Base-by-base conservation (phyloP, 2,329 filamentous ascomycete species). In the Neocatenulostroma microsporum region DNA sequence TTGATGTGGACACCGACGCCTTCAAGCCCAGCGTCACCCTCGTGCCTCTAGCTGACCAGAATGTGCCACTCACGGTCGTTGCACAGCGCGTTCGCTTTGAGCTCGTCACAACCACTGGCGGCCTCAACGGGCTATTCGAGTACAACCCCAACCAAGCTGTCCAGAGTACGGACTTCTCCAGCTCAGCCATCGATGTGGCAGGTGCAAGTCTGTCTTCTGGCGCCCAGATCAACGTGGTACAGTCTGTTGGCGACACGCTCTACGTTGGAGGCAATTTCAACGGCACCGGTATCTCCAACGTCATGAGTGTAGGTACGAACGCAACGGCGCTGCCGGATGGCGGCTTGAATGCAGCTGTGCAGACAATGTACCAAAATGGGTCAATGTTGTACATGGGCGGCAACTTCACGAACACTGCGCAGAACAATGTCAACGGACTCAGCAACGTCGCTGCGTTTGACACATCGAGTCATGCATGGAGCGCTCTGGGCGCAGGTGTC, bases 211-310 rank as follows among this genome's bases (percentile, higher is more conserved):
- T 96, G 36, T 66, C 76, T 10, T 62, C 70, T 5, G 71, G 73
- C 27, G 88, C 88, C 2, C 73, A 72, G 2, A 74, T 96, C 41
- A 76, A 74, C 12, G 70, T 74, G n/a, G 64, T 96, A n/a, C 69
- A 71, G 5, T 74, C 78, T 7, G 66, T 74, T 21, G 74, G 74
- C 13, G 74, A 81, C 41, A 66, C 76, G 3, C 76, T 80, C 0
- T 94, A 81, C 50, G 76, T 91, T 36, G 89, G 77, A 11, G 91
- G 91, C 17, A 91, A 87, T 51, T 96, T 96, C 57, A 80, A 80
- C 2, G 76, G 80, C 5, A 62, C 69, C 34, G 56, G 71, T 19
- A 75, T 80, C 36, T 72, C 74, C 50, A 91, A 96, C 58, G 80
- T 96, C 49, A 80, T 93, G 53, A 75, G 77, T 10, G 73, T 96